Base-by-base conservation (phyloP, 805 yeast species). In the Hanseniaspora jakobsenii region DNA sequence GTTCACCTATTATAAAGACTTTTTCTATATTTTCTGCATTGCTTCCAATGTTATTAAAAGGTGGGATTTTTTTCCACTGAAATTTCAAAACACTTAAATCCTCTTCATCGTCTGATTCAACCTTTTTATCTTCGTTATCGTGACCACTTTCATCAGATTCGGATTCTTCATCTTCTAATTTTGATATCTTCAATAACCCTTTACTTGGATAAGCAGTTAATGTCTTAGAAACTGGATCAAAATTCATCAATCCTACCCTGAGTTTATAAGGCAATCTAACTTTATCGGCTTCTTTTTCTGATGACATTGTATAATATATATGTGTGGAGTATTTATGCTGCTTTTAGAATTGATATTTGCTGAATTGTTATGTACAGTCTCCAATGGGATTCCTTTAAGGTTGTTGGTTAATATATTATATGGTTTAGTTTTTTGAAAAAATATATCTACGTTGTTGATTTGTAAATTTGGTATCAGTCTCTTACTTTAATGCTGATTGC, bases 1-100 rank as follows among this genome's bases (percentile, higher is more conserved):
- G 45, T 14, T 41, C 45, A 26, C 45, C 45, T 2, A 36, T 28
- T 4, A 41, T 27, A 18, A 41, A 17, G 3, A 41, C 29, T 23
- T 35, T 41, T n/a, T 41, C 45, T 35, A 41, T 34, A 17, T 21
- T 23, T 16, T 35, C 32, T 2, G 21, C 26, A 17, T 34, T 30
- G 22, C 24, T 31, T 8, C 18, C 30, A 12, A 32, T 27, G 6
- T 18, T 19, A 8, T 41, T 36, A 4, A 34, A 34, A 10, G 45
- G 45, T 9, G 40, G 40, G 8, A 37, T 26, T 19, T 26, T 17
- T 16, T 41, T 35, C 45, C 45, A 41, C 10, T 28, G 26, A 4
- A 41, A 35, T 17, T 19, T 34, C 24, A 41, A 34, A 12, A 41
- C 31, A n/a, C 36, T 23, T 22, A 34, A 23, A 23, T 34, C 37